Conservation (phyloP, 306 rosid genomes). For the Acacia melanoxylon region DNA sequence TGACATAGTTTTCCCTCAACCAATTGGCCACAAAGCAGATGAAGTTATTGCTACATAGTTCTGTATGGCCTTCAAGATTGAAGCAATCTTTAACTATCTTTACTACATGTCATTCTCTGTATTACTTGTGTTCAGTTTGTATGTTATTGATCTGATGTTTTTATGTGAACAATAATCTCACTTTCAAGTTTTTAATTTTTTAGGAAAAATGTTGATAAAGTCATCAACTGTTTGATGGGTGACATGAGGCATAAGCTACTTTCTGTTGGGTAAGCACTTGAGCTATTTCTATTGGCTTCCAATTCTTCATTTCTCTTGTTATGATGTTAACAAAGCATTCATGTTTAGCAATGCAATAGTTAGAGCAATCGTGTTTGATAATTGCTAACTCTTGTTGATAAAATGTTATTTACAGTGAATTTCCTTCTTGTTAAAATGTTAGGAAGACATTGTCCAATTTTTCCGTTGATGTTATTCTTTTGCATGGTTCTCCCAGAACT, state of each 20-base stretch:
- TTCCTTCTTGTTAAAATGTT: too few relatives aligned
- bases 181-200: constrained; percentile 28
- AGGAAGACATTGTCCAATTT: too few relatives aligned
- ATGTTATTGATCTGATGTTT: neutral
- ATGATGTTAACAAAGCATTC: constrained; percentile 5
- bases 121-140: neutral
- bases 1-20: constrained; percentile 64
- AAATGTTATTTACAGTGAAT: too few relatives aligned
- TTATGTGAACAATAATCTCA: neutral
- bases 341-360: neutral
- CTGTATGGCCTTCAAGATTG: constrained; percentile 82
- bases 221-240: constrained; percentile 62
- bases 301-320: neutral
- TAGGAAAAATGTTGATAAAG: constrained; percentile 55
- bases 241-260: constrained; percentile 56
- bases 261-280: constrained; percentile 78
- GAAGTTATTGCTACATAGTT: constrained; percentile 59
- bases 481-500: too few relatives aligned
- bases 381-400: too few relatives aligned
- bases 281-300: neutral
- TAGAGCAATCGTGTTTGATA: neutral
- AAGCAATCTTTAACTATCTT: constrained; percentile 54
- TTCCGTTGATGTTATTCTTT: too few relatives aligned
- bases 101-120: neutral
- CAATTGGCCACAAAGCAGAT: constrained; percentile 56